These are phyloP conservation scores for Leishmania tropica DNA, from an alignment of 208 protist species.

Conservation along the genomic window DNA sequence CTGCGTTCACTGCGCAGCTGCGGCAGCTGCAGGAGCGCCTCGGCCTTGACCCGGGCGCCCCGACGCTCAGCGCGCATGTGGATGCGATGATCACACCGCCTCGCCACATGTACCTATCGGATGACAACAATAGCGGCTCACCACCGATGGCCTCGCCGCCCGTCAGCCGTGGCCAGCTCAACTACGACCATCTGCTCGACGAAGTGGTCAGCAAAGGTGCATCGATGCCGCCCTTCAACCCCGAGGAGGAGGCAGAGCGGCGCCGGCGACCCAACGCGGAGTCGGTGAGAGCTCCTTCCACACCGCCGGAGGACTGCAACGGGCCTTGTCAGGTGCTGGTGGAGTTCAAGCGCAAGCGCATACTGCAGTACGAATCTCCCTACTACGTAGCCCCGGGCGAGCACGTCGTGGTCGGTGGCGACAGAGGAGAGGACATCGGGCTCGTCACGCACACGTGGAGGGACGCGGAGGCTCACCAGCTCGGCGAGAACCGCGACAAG, in stretches of 20 bases:
- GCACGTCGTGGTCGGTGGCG: constrained; percentile 90
- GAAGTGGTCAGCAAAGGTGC: constrained; percentile 36
- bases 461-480: constrained; percentile 24
- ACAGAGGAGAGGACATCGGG: constrained; percentile 93
- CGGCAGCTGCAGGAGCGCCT: constrained; percentile 54
- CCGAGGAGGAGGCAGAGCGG: constrained; percentile 45
- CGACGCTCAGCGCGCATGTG: constrained; percentile 14
- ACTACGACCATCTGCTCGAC: constrained; percentile 63
- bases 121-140: constrained; percentile 45
- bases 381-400: constrained; percentile 81
- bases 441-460: constrained; percentile 82
- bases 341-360: constrained; percentile 88
- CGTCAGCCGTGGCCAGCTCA: constrained; percentile 42
- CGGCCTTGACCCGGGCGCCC: constrained; percentile 23
- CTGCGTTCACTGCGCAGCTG: constrained; percentile 48
- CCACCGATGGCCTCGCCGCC: constrained; percentile 67
- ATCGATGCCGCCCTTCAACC: constrained; percentile 28
- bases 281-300: constrained; percentile 37
- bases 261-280: constrained; percentile 61
- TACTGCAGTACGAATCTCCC: constrained; percentile 82
- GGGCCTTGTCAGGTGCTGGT: constrained; percentile 90
- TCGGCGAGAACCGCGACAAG: constrained; percentile 36
- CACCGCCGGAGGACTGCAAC: constrained; percentile 57
- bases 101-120: constrained; percentile 33
- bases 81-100: constrained; percentile 55